Evolutionary conservation across 345 rosid genomes (phyloP).

Genomic region (Hibiscus tridactylites): DNA sequence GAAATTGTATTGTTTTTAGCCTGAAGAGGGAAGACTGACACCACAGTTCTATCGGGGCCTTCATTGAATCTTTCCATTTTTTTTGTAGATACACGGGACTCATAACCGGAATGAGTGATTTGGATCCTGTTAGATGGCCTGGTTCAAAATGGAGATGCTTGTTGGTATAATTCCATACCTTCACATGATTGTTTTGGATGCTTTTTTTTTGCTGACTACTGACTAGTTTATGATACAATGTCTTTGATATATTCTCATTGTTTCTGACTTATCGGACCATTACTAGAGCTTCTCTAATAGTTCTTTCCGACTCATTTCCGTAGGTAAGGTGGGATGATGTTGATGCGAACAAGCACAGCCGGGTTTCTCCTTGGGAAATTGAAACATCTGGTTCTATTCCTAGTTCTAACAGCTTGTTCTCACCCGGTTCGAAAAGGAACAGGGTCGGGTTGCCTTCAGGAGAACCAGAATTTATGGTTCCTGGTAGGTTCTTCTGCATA

Average conservation of each 20-base stretch:
- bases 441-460: constrained; percentile 66
- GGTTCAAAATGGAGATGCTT: constrained; percentile 96
- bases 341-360: constrained; percentile 49
- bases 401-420: constrained; percentile 40
- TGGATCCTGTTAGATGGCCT: constrained; percentile 90
- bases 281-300: neutral
- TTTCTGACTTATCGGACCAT: neutral
- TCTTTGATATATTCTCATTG: neutral
- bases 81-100: constrained; percentile 62
- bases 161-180: constrained; percentile 31
- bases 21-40: neutral
- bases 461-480: constrained; percentile 60
- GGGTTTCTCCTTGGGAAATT: constrained; percentile 95
- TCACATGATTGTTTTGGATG: constrained; percentile 1
- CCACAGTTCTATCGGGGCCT: neutral
- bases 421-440: constrained; percentile 65
- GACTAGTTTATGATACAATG: too few species aligned
- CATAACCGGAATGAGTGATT: constrained; percentile 67
- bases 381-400: constrained; percentile 63
- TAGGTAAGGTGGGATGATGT: constrained; percentile 93
- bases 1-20: neutral
- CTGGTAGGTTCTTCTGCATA: constrained; percentile 36
- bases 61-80: neutral
- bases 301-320: neutral
- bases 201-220: neutral